Evolutionary conservation across 208 protist species (phyloP).

Genomic region (Acanthamoeba rhysodes): DNA sequence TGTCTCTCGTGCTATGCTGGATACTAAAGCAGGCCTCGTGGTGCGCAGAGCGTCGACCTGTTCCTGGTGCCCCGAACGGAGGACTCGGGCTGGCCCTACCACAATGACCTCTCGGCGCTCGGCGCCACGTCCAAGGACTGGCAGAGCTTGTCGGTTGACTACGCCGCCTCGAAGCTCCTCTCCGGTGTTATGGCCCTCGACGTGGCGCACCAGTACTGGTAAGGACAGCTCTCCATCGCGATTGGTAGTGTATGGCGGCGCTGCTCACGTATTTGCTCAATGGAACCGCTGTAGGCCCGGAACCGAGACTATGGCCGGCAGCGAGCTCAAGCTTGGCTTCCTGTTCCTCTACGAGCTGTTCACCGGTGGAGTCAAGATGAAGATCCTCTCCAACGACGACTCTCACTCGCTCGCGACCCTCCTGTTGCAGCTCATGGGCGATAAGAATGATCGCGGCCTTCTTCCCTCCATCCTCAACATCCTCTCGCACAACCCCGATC

Average conservation of each 20-base stretch:
- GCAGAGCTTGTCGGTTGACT: slow-evolving; percentile 73
- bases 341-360: slow-evolving; percentile 92
- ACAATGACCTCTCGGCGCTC: slow-evolving; percentile 70
- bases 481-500: slow-evolving; percentile 73
- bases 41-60: slow-evolving; percentile 8
- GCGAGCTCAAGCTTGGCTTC: slow-evolving; percentile 91
- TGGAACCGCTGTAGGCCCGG: slow-evolving; percentile 81
- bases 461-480: slow-evolving; percentile 75
- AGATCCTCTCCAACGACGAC: slow-evolving; percentile 78
- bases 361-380: slow-evolving; percentile 75
- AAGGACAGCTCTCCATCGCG: background rate
- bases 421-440: slow-evolving; percentile 72
- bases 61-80: slow-evolving; percentile 65
- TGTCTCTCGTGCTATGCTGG: background rate
- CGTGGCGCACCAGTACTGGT: slow-evolving; percentile 87
- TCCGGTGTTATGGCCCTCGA: slow-evolving; percentile 79
- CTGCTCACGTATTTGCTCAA: slow-evolving; percentile 89
- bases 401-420: slow-evolving; percentile 66
- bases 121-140: slow-evolving; percentile 68
- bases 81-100: slow-evolving; percentile 74
- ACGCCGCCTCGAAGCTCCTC: slow-evolving; percentile 51
- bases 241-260: slow-evolving; percentile 82
- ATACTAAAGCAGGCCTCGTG: background rate
- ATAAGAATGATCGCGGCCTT: slow-evolving; percentile 72
- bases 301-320: slow-evolving; percentile 93